Evolutionary conservation across 2,329 filamentous ascomycete genomes (phyloP).

Genomic region (Geosmithia morbida): DNA sequence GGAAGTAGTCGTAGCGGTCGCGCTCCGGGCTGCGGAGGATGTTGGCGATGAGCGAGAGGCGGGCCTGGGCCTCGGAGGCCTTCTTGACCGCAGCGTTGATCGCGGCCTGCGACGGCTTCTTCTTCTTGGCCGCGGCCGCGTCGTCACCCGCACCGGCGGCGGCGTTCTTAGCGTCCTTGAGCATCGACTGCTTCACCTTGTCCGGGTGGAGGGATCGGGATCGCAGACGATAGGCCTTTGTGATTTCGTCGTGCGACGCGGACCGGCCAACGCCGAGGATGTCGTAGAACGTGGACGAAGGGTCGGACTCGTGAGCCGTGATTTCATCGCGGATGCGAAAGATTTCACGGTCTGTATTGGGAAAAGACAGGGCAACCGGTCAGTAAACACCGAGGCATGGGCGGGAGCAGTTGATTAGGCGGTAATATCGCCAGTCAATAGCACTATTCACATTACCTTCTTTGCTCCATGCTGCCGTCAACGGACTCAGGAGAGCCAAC

Average conservation of each 20-base stretch:
- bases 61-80: slow-evolving; percentile 70
- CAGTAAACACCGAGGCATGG: too few species aligned
- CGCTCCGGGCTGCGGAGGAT: slow-evolving; percentile 70
- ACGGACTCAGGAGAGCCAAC: slow-evolving; percentile 48
- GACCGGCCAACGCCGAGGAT: slow-evolving; percentile 64
- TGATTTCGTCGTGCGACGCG: slow-evolving; percentile 76
- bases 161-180: slow-evolving; percentile 49
- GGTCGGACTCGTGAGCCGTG: slow-evolving; percentile 57
- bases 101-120: slow-evolving; percentile 55
- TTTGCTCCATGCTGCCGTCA: slow-evolving; percentile 70
- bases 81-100: slow-evolving; percentile 66
- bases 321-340: slow-evolving; percentile 91
- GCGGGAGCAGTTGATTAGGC: too few species aligned
- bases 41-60: slow-evolving; percentile 70
- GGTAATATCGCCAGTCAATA: not conserved
- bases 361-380: too few species aligned
- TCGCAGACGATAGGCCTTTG: slow-evolving; percentile 86
- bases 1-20: slow-evolving; percentile 88
- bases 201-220: slow-evolving; percentile 78
- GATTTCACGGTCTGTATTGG: slow-evolving; percentile 89
- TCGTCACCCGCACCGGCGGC: too few species aligned
- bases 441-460: slow-evolving; percentile 43
- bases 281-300: slow-evolving; percentile 81
- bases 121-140: slow-evolving; percentile 30
- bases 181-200: slow-evolving; percentile 71